These are phyloP conservation scores for Salix purpurea DNA, from an alignment of 345 rosid species.

Conservation along the genomic window DNA sequence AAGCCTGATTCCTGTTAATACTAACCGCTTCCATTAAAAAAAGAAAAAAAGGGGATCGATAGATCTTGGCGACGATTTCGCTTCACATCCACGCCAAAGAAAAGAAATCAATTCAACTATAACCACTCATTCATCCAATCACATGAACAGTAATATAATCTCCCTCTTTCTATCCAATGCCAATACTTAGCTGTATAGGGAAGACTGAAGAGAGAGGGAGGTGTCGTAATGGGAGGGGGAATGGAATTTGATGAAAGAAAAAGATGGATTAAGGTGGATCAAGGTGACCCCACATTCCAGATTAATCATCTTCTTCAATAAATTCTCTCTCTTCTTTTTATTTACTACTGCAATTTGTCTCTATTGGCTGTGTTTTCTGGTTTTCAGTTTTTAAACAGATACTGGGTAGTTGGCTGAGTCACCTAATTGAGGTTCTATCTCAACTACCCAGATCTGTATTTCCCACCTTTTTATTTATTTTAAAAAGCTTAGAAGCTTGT, in stretches of 20 bases:
- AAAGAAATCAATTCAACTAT: background rate
- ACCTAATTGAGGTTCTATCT: constrained; percentile 18
- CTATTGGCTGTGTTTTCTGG: background rate
- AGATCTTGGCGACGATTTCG: background rate
- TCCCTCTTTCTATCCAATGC: background rate
- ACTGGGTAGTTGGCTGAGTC: constrained; percentile 24
- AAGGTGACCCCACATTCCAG: constrained; percentile 3
- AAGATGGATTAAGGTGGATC: constrained; percentile 10
- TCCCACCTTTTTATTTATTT: background rate
- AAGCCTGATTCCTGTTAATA: background rate
- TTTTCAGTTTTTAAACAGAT: constrained; percentile 5
- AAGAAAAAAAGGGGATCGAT: background rate
- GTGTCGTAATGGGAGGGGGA: background rate
- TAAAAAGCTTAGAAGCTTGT: background rate
- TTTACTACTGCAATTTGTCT: background rate
- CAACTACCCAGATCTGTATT: constrained; percentile 42
- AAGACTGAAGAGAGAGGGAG: background rate
- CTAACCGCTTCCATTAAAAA: background rate
- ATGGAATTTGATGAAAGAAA: constrained; percentile 9
- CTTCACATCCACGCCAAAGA: background rate
- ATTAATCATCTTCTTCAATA: constrained; percentile 5
- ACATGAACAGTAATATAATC: background rate
- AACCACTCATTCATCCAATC: background rate
- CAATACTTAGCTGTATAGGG: background rate
- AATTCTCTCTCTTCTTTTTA: background rate